Evolutionary conservation across 371 early-diverging fungal species (phyloP).

Genomic region (Blyttiomyces sp.): DNA sequence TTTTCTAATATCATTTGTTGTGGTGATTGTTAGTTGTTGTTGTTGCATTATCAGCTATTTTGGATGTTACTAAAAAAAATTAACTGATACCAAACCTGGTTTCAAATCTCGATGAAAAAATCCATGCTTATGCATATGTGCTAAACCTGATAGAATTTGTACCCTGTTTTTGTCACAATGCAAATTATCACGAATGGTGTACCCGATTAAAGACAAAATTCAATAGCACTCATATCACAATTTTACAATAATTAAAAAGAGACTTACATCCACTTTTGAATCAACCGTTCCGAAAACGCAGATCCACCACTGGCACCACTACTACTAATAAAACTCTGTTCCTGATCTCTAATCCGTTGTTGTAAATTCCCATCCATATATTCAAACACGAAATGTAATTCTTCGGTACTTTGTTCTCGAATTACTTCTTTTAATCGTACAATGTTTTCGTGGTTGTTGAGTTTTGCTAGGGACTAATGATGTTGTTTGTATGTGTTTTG

Average conservation of each 20-base stretch:
- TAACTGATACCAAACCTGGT: slow-evolving; percentile 58
- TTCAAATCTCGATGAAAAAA: slow-evolving; percentile 95
- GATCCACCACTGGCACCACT: slow-evolving; percentile 62
- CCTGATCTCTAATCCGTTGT: slow-evolving; percentile 72
- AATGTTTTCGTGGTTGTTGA: slow-evolving; percentile 77
- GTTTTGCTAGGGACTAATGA: slow-evolving; percentile 61
- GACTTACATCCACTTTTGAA: slow-evolving; percentile 48
- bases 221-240: background rate
- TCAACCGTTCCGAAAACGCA: slow-evolving; percentile 51
- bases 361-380: slow-evolving; percentile 92
- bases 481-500: background rate
- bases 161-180: no score
- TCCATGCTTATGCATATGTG: slow-evolving; percentile 84
- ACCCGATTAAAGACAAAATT: no score
- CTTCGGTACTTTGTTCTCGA: slow-evolving; percentile 61
- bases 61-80: background rate
- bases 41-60: background rate
- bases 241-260: slow-evolving; percentile 34
- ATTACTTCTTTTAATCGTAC: slow-evolving; percentile 78
- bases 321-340: no score
- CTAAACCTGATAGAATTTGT: slow-evolving; percentile 80
- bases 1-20: slow-evolving; percentile 43
- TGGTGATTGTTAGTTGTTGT: no score
- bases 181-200: no score
- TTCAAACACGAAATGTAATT: slow-evolving; percentile 89